Evolutionary conservation across 2,329 filamentous ascomycete species (phyloP), one percentile per base, ranked within the genome.

Genomic region (Fusarium decemcellulare): DNA sequence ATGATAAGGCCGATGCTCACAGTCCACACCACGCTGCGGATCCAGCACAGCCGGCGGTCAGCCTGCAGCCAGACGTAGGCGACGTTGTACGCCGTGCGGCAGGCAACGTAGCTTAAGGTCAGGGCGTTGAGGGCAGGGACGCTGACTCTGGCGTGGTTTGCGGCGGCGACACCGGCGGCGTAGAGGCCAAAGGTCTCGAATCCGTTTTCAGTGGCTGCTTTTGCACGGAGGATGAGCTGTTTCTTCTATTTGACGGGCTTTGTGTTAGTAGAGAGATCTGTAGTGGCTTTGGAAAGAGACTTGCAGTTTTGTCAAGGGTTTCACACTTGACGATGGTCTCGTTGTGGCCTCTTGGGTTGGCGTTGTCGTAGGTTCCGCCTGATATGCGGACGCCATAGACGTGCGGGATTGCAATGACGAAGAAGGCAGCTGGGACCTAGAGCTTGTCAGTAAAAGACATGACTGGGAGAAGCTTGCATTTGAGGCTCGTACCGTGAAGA

Each of bases 211-310:
- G 77, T 71, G 6, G 84, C 83, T 23, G 85, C 84, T 72, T 91
- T 85, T 30, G 84, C 82, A 52, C 87, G 84, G 43, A 89, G 75
- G 32, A 86, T 80, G 56, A 83, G 82, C 73, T 88, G 89, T 73
- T 90, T 87, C 29, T 81, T 82, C 75, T 87, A 66, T 4, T 43
- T 5, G n/a, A 8, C 8, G n/a, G 51, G n/a, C 18, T 36, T 34
- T n/a, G 34, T 15, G 5, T 6, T 15, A 14, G 12, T n/a, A n/a
- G 23, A 50, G 15, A 18, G 15, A 6, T 8, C 15, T 7, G 4
- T 6, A 8, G 34, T 11, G n/a, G 2, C 7, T 8, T 6, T 16
- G 16, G 1, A 14, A 30, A 27, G 8, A 36, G 7, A 65, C 72
- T 47, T 63, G 77, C 79, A 36, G 68, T 47, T 48, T 77, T 77